Evolutionary conservation across 2,329 filamentous ascomycete genomes (phyloP).

Genomic region (Teratosphaeria epicoccoides): DNA sequence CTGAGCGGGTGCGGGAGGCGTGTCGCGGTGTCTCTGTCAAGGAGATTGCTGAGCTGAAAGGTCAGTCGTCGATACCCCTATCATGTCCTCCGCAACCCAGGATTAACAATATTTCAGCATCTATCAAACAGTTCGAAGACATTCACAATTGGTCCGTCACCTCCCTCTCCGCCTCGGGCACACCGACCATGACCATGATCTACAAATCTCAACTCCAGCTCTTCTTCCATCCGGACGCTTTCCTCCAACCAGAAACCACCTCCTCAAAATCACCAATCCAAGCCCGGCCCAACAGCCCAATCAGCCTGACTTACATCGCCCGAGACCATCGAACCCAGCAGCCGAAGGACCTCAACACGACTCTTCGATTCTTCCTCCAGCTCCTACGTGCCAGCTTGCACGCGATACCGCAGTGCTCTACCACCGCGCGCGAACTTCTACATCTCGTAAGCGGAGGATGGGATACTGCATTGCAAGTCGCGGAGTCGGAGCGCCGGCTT

Average conservation of each 20-base stretch:
- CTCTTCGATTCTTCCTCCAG: conserved; percentile 66
- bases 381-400: conserved; percentile 59
- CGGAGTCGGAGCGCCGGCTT: conserved; percentile 51
- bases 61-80: conserved; percentile 36
- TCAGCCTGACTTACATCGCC: conserved; percentile 62
- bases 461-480: conserved; percentile 52
- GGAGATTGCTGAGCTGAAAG: conserved; percentile 71
- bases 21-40: conserved; percentile 78
- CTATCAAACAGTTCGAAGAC: conserved; percentile 55
- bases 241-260: conserved; percentile 26
- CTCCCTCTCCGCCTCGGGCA: conserved; percentile 42
- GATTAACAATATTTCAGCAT: conserved; percentile 42
- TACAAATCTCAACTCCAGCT: conserved; percentile 64
- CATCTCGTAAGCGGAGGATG: conserved; percentile 51
- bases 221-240: conserved; percentile 56
- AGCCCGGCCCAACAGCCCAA: conserved; percentile 37
- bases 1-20: conserved; percentile 74
- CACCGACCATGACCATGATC: conserved; percentile 58
- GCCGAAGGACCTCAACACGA: conserved; percentile 45
- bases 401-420: conserved; percentile 48
- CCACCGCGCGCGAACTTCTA: conserved; percentile 49
- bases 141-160: conserved; percentile 62
- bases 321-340: conserved; percentile 39
- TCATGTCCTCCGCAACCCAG: background rate
- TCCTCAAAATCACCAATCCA: background rate